phyloP scores from a whole-genome alignment of 805 yeast genomes.

The Priceomyces castillae region DNA sequence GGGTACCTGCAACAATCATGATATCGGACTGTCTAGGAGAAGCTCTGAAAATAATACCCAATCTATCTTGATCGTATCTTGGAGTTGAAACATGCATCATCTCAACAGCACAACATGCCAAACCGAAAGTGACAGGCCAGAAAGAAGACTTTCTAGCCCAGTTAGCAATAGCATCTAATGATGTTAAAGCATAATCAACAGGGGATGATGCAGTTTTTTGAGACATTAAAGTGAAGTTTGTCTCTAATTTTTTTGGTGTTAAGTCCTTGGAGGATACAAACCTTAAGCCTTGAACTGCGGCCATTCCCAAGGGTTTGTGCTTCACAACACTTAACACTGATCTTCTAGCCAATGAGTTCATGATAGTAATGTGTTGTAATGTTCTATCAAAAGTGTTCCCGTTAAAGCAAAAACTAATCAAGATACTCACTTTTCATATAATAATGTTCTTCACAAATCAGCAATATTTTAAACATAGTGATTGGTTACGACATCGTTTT shows the following conservation, averaged over 20 bases:
- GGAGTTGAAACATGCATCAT: slow-evolving; percentile 95
- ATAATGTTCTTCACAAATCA: slow-evolving; percentile 19
- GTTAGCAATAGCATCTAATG: slow-evolving; percentile 77
- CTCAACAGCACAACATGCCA: slow-evolving; percentile 92
- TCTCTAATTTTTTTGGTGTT: slow-evolving; percentile 54
- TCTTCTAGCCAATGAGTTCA: slow-evolving; percentile 31
- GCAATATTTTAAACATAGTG: slow-evolving; percentile 33
- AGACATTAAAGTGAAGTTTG: slow-evolving; percentile 68
- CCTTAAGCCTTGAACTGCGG: slow-evolving; percentile 19
- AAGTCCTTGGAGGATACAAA: slow-evolving; percentile 39
- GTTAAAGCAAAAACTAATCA: slow-evolving; percentile 1
- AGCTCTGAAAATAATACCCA: slow-evolving; percentile 91
- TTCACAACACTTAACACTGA: slow-evolving; percentile 20
- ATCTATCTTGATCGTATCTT: slow-evolving; percentile 86
- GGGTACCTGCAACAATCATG: slow-evolving; percentile 89
- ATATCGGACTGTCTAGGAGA: slow-evolving; percentile 91
- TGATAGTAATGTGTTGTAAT: slow-evolving; percentile 6
- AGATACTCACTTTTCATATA: slow-evolving; percentile 1
- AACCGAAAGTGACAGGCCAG: slow-evolving; percentile 91
- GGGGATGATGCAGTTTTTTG: slow-evolving; percentile 54
- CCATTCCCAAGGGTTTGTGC: slow-evolving; percentile 14
- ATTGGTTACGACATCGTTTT: slow-evolving; percentile 29
- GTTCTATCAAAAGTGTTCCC: not conserved
- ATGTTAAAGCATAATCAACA: slow-evolving; percentile 77
- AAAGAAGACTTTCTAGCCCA: slow-evolving; percentile 92